These are phyloP conservation scores for Termitomyces sp. DNA, from an alignment of 768 basidiomycete species.

Conservation along the genomic window DNA sequence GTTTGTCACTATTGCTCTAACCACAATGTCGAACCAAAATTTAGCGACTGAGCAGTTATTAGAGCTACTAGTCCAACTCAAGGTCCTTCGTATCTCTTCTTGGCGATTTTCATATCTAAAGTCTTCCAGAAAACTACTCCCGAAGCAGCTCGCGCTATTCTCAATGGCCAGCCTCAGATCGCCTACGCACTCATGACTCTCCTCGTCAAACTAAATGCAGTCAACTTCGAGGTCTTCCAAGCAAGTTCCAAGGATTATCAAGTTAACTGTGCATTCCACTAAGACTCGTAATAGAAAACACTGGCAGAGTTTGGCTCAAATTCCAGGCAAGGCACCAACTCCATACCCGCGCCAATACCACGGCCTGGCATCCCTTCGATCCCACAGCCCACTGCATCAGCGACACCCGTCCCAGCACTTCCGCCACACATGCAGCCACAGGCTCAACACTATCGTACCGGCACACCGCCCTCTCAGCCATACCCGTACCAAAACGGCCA, in stretches of 20 bases:
- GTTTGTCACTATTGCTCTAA: slow-evolving; percentile 3
- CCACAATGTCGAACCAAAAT: slow-evolving; percentile 45
- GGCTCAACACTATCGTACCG: slow-evolving; percentile 26
- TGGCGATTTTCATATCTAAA: background rate
- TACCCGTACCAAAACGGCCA: slow-evolving; percentile 22
- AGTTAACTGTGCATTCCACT: background rate
- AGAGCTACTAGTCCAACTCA: slow-evolving; percentile 72
- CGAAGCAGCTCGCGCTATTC: slow-evolving; percentile 59
- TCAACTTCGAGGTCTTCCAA: slow-evolving; percentile 73
- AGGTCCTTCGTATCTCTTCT: slow-evolving; percentile 32
- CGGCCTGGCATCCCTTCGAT: slow-evolving; percentile 16
- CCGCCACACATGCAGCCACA: slow-evolving; percentile 39
- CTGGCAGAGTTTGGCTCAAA: slow-evolving; percentile 44
- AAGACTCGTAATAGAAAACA: slow-evolving; percentile 43
- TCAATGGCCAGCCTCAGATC: slow-evolving; percentile 71
- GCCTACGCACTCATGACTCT: slow-evolving; percentile 72
- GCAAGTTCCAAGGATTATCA: slow-evolving; percentile 26
- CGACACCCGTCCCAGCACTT: slow-evolving; percentile 37
- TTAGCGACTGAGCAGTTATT: slow-evolving; percentile 62
- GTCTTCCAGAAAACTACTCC: slow-evolving; percentile 64
- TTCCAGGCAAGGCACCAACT: slow-evolving; percentile 16
- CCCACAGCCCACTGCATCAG: slow-evolving; percentile 23
- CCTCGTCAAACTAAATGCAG: slow-evolving; percentile 73
- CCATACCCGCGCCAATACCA: slow-evolving; percentile 21
- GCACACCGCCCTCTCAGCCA: slow-evolving; percentile 26